These are phyloP conservation scores for Aspergillus novofumigatus DNA, from an alignment of 2,329 filamentous ascomycete species.

Conservation along the genomic window DNA sequence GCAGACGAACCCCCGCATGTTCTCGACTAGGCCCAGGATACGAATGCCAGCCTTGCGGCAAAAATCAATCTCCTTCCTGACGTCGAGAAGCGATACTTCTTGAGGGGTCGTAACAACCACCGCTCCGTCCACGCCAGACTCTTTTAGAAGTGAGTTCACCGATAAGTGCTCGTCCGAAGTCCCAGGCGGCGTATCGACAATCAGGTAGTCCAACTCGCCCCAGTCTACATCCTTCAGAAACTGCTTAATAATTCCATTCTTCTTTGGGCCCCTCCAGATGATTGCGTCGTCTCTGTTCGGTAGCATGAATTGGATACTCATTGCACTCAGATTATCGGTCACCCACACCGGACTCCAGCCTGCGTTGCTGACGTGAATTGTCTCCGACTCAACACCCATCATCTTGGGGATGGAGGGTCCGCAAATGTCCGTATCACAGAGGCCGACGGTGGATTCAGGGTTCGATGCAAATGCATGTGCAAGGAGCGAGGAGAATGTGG, in stretches of 20 bases:
- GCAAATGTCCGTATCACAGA: conserved; percentile 98
- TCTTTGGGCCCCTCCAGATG: conserved; percentile 97
- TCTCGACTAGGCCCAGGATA: conserved; percentile 88
- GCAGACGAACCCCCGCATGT: conserved; percentile 97
- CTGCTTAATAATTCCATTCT: conserved; percentile 97
- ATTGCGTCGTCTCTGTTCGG: conserved; percentile 90
- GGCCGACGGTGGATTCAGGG: conserved; percentile 72
- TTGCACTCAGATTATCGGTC: conserved; percentile 85
- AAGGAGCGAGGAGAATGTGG: conserved; percentile 83
- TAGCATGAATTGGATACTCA: conserved; percentile 98
- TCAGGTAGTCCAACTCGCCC: conserved; percentile 87
- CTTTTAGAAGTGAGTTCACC: conserved; percentile 86
- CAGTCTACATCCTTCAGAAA: conserved; percentile 98
- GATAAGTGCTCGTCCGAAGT: conserved; percentile 94
- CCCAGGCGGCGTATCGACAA: conserved; percentile 93
- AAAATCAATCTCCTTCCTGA: conserved; percentile 96
- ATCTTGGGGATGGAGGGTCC: conserved; percentile 96
- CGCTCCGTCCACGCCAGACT: conserved; percentile 88
- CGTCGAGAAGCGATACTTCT: conserved; percentile 86
- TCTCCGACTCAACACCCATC: conserved; percentile 94
- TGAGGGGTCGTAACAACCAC: conserved; percentile 93
- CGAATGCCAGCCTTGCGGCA: conserved; percentile 89
- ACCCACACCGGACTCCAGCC: conserved; percentile 98
- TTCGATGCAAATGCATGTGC: conserved; percentile 85
- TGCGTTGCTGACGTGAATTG: conserved; percentile 80